Percentiles rank a stretch among this genome's conserved stretches.
Conservation (phyloP, 2,329 filamentous ascomycete genomes). For the Fusarium fracticaudum region DNA sequence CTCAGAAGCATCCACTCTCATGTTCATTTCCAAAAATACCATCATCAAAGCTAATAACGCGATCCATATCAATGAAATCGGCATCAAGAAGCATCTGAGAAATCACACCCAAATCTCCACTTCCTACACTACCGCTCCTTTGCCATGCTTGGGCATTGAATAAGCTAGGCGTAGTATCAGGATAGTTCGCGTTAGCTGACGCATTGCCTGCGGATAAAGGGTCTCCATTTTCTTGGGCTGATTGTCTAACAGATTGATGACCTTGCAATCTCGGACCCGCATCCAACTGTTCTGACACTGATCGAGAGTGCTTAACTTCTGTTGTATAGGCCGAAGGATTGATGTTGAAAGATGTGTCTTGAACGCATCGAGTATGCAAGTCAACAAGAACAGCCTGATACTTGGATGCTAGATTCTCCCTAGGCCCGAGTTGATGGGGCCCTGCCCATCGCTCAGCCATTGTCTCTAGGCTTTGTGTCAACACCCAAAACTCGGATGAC, state of each 20-base stretch:
- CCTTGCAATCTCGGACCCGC: background rate
- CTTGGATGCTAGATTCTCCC: background rate
- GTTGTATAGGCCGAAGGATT: background rate
- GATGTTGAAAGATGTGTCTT: background rate
- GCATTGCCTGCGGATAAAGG: background rate
- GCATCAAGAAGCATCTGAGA: background rate
- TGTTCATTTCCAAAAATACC: background rate
- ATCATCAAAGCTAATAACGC: background rate
- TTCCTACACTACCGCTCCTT: background rate
- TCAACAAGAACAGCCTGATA: background rate
- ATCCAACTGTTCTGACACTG: background rate
- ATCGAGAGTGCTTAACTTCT: background rate
- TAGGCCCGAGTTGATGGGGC: background rate
- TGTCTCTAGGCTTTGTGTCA: background rate
- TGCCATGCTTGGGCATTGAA: background rate
- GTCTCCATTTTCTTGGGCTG: background rate
- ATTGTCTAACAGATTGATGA: background rate
- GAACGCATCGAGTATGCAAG: background rate
- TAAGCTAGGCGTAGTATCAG: background rate
- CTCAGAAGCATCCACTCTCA: background rate
- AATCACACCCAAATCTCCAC: background rate
- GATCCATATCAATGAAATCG: background rate
- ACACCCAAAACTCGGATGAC: background rate
- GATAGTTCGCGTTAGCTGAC: background rate
- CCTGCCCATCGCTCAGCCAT: background rate